Conservation (phyloP, 106 monocot species). For the Amphibolis antarctica region DNA sequence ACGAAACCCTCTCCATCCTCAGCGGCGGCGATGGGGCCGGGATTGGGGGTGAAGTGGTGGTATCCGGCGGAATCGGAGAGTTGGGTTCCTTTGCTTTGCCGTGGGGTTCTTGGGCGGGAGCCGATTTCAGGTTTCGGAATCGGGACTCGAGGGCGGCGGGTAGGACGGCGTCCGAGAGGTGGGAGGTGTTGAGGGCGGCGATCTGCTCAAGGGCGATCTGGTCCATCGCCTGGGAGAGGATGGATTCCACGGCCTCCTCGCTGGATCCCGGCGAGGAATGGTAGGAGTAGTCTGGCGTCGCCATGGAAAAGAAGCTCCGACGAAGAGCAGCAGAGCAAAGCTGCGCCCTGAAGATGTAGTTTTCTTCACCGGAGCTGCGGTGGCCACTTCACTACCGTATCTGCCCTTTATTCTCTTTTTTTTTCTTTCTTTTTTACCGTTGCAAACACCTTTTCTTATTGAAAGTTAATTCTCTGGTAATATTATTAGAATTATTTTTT, state of each 20-base stretch:
- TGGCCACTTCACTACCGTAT: too few relatives aligned
- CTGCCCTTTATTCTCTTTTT: too few relatives aligned
- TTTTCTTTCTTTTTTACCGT: too few relatives aligned
- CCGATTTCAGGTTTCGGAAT: slow-evolving; percentile 11
- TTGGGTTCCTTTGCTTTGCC: not conserved
- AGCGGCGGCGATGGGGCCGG: not conserved
- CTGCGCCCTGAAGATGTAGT: too few relatives aligned
- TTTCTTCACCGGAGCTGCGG: too few relatives aligned
- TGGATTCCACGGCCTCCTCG: slow-evolving; percentile 2
- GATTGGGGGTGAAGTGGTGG: not conserved
- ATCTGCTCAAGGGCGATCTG: slow-evolving; percentile 7
- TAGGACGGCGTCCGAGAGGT: slow-evolving; percentile 10
- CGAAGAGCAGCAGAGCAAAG: too few relatives aligned
- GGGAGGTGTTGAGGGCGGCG: slow-evolving; percentile 11
- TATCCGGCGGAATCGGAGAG: not conserved
- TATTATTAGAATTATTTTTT: too few relatives aligned
- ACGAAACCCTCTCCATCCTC: not conserved
- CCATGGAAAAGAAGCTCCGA: not conserved
- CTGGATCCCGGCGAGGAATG: not conserved
- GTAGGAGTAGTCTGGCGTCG: not conserved
- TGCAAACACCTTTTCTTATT: too few relatives aligned
- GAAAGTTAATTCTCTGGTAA: too few relatives aligned
- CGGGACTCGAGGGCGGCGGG: slow-evolving; percentile 12
- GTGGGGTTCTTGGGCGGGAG: not conserved
- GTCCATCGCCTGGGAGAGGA: slow-evolving; percentile 18